These are phyloP conservation scores for Plasmodium yoelii DNA, from an alignment of 169 alveolate species.

Conservation along the genomic window DNA sequence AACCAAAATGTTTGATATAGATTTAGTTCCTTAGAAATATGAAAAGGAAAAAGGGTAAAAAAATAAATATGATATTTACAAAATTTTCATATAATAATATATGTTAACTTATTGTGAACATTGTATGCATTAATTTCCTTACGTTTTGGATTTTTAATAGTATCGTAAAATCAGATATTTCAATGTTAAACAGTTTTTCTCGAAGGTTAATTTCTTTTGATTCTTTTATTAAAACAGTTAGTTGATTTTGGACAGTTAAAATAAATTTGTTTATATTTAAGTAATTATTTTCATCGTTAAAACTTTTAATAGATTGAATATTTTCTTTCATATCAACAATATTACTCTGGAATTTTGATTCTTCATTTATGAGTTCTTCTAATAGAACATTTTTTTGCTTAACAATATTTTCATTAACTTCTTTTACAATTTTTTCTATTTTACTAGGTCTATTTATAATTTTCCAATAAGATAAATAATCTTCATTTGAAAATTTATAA, in stretches of 20 bases:
- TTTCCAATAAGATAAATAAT: conserved; percentile 74
- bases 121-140: conserved; percentile 1
- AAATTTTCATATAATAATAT: not conserved
- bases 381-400: conserved; percentile 67
- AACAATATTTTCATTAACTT: conserved; percentile 52
- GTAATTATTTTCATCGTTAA: conserved; percentile 63
- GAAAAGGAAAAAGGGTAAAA: not conserved
- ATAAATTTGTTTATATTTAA: conserved; percentile 63
- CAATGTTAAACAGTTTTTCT: conserved; percentile 52
- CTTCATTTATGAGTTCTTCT: conserved; percentile 75
- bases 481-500: conserved; percentile 73
- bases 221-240: conserved; percentile 62
- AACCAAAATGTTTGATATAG: conserved; percentile 66
- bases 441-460: conserved; percentile 71
- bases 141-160: conserved; percentile 61
- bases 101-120: not conserved
- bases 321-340: conserved; percentile 75
- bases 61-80: not conserved
- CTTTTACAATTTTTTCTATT: conserved; percentile 73
- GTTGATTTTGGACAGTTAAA: conserved; percentile 67
- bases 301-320: conserved; percentile 70
- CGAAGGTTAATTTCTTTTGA: conserved; percentile 67
- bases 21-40: conserved; percentile 52
- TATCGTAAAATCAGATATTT: conserved; percentile 73
- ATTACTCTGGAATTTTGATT: conserved; percentile 69